Percentiles rank a stretch among this genome's conserved stretches.
Evolutionary conservation across 306 rosid genomes (phyloP).

Genomic region (Boehmeria nivea): DNA sequence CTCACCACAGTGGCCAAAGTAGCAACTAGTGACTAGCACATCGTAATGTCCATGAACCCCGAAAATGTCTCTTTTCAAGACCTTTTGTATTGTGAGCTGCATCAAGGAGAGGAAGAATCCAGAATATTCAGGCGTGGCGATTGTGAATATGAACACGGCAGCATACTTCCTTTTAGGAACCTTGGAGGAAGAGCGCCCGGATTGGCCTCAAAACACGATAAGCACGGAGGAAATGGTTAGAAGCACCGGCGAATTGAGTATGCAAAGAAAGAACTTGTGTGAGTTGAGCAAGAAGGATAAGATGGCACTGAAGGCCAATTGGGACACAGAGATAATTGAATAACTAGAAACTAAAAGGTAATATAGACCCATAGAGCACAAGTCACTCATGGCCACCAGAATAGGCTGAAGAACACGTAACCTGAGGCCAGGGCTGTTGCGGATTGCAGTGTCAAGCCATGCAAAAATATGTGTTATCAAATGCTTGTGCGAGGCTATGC

Average conservation of each 20-base stretch:
- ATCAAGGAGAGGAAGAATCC: slow-evolving; percentile 15
- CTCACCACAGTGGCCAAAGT: slow-evolving; percentile 28
- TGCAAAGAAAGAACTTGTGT: background rate
- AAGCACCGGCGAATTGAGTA: slow-evolving; percentile 2
- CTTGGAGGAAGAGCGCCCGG: background rate
- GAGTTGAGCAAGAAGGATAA: background rate
- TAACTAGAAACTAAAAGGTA: slow-evolving; percentile 35
- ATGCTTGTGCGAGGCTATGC: background rate
- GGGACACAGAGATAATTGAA: slow-evolving; percentile 26
- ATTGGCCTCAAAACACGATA: background rate
- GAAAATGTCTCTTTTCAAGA: slow-evolving; percentile 27
- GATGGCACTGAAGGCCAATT: slow-evolving; percentile 37
- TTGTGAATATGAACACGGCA: background rate
- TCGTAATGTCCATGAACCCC: slow-evolving; percentile 35
- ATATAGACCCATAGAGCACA: slow-evolving; percentile 19
- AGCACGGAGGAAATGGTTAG: slow-evolving; percentile 1
- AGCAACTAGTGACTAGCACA: slow-evolving; percentile 30
- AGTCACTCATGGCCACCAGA: slow-evolving; percentile 3
- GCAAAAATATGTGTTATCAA: background rate
- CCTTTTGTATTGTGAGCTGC: slow-evolving; percentile 27
- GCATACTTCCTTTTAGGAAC: background rate
- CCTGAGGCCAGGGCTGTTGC: background rate
- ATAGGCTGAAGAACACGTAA: slow-evolving; percentile 15
- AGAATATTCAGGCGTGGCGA: background rate
- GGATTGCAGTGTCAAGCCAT: no score